Percentiles rank a stretch among this genome's conserved stretches.
Evolutionary conservation across 1,284 basidiomycete genomes (phyloP).

Genomic region (Lignosus rhinocerotis): DNA sequence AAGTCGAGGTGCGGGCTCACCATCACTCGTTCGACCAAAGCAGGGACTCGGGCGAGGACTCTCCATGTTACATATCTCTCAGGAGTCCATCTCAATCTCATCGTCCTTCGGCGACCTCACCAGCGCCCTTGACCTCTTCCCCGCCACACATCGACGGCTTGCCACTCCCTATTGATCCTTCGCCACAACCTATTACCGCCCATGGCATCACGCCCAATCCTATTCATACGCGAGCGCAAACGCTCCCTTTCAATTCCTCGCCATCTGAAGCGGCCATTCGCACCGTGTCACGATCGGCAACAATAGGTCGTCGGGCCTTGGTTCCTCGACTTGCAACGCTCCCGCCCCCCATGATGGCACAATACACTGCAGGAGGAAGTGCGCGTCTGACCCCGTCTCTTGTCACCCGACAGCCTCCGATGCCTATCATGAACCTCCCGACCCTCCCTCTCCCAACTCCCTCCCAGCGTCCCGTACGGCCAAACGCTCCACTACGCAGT

Average conservation of each 20-base stretch:
- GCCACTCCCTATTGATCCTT: neutral
- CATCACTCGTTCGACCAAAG: constrained; percentile 21
- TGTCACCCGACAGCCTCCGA: constrained; percentile 47
- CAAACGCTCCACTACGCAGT: constrained; percentile 39
- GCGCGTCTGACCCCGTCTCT: constrained; percentile 53
- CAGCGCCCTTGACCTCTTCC: constrained; percentile 63
- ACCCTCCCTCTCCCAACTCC: constrained; percentile 37
- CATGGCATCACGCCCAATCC: neutral
- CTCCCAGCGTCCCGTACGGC: constrained; percentile 23
- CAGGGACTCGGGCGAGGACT: constrained; percentile 17
- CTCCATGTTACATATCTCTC: constrained; percentile 13
- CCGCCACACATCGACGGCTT: constrained; percentile 43
- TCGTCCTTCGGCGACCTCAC: constrained; percentile 76
- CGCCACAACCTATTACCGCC: neutral
- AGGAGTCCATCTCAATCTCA: constrained; percentile 36
- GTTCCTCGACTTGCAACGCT: constrained; percentile 34
- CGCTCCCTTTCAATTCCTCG: neutral
- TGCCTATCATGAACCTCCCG: constrained; percentile 53
- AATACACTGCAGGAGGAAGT: constrained; percentile 34
- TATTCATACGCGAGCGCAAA: neutral
- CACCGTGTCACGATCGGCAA: neutral
- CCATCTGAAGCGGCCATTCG: neutral
- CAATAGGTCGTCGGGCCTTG: constrained; percentile 25
- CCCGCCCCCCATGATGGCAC: constrained; percentile 35
- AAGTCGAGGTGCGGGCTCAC: constrained; percentile 19